phyloP scores from a whole-genome alignment of 257 asterid species.

The Haberlea rhodopensis region DNA sequence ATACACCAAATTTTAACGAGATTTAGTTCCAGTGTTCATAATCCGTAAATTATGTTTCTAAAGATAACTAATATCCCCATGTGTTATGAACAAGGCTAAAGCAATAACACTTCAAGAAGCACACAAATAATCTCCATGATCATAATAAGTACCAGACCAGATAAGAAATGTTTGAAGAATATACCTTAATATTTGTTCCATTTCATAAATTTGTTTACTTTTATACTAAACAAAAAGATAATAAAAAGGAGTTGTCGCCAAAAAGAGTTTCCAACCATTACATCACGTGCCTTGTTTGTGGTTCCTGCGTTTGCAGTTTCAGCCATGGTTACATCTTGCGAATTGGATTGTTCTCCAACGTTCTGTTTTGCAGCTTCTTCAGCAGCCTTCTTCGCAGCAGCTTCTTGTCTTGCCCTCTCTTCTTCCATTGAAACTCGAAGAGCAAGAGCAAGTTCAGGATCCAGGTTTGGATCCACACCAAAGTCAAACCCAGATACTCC shows the following conservation, averaged over 20 bases:
- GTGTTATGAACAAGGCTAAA: background rate
- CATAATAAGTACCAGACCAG: no score
- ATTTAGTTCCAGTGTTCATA: no score
- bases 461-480: constrained; percentile 98
- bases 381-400: constrained; percentile 94
- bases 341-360: constrained; percentile 65
- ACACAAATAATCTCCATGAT: background rate
- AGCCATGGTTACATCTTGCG: constrained; percentile 78
- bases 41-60: no score
- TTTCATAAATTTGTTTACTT: constrained; percentile 6
- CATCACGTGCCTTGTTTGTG: constrained; percentile 64
- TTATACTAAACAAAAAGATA: constrained; percentile 16
- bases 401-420: constrained; percentile 99
- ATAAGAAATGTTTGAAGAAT: background rate
- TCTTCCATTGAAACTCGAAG: constrained; percentile 99
- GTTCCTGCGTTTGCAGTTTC: constrained; percentile 59
- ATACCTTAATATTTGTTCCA: constrained; percentile 2
- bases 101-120: constrained; percentile 6
- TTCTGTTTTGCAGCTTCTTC: constrained; percentile 75
- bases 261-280: constrained; percentile 48
- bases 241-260: constrained; percentile 19
- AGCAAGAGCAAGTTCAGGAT: constrained; percentile 99
- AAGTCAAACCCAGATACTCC: constrained; percentile 85
- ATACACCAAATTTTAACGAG: no score
- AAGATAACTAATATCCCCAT: no score